These are phyloP conservation scores for Forsythia suspensa DNA, from an alignment of 257 asterid species.

Conservation along the genomic window DNA sequence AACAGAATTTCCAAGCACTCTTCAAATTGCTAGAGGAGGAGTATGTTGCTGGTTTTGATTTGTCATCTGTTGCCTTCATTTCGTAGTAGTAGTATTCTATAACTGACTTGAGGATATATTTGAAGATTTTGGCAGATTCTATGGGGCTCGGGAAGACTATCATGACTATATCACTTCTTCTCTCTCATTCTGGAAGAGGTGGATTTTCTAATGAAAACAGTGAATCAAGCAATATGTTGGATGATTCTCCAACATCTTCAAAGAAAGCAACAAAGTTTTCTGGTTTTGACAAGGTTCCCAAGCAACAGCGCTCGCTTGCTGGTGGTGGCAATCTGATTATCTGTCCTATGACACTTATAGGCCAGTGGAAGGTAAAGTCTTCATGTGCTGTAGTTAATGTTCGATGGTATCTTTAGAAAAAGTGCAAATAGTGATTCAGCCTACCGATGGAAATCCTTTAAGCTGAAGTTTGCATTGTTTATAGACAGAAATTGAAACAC, in stretches of 20 bases:
- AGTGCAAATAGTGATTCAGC: conserved; percentile 11
- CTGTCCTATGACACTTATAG: conserved; percentile 93
- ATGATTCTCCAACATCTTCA: conserved; percentile 48
- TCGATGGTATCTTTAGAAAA: conserved; percentile 21
- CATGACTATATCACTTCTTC: conserved; percentile 93
- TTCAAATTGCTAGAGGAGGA: conserved; percentile 97
- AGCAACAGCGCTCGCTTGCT: conserved; percentile 46
- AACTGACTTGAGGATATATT: conserved; percentile 31
- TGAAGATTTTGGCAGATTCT: conserved; percentile 95
- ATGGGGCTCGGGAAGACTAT: conserved; percentile 99
- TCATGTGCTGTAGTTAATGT: conserved; percentile 7
- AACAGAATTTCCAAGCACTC: conserved; percentile 87
- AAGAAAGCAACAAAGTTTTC: conserved; percentile 52
- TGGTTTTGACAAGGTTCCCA: conserved; percentile 68
- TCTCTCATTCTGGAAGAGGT: conserved; percentile 61
- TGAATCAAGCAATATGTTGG: conserved; percentile 41
- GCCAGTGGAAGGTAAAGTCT: conserved; percentile 93
- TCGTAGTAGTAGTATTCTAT: conserved; percentile 13
- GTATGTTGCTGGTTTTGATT: conserved; percentile 55
- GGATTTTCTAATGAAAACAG: conserved; percentile 44
- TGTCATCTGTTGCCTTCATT: conserved; percentile 8
- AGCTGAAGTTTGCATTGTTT: conserved; percentile 27
- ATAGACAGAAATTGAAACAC: conserved; percentile 88
- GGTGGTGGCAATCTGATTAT: conserved; percentile 88
- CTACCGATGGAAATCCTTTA: conserved; percentile 10